Percentiles rank a stretch among this genome's conserved stretches.
These are phyloP conservation scores for Botrytis cinerea DNA, from an alignment of 2,329 filamentous ascomycete species.

Conservation along the genomic window DNA sequence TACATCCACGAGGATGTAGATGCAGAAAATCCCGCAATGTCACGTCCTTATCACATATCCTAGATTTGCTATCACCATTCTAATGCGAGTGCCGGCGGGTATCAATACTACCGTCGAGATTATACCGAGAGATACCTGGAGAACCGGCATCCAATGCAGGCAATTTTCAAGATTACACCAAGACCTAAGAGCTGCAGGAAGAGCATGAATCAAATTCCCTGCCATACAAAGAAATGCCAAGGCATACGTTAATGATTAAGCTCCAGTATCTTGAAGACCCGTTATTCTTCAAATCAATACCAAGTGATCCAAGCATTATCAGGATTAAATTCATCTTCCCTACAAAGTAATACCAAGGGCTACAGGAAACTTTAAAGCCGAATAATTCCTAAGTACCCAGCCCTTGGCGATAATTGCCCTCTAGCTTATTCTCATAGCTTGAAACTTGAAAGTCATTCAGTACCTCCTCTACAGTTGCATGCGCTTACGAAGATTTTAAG, in stretches of 20 bases:
- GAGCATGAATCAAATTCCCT: neutral
- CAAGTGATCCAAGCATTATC: neutral
- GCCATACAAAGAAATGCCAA: slow-evolving; percentile 7
- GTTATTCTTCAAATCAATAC: slow-evolving; percentile 4
- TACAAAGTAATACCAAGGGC: slow-evolving; percentile 15
- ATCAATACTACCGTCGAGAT: neutral
- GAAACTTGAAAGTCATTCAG: slow-evolving; percentile 2
- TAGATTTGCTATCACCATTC: slow-evolving; percentile 1
- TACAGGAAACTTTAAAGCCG: slow-evolving; percentile 7
- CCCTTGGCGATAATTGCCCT: slow-evolving; percentile 19
- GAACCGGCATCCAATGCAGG: slow-evolving; percentile 4
- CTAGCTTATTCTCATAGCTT: slow-evolving; percentile 1
- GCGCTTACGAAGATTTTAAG: neutral
- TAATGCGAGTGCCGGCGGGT: neutral
- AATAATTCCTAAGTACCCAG: slow-evolving; percentile 19
- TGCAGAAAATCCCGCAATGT: slow-evolving; percentile 21
- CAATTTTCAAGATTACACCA: slow-evolving; percentile 7
- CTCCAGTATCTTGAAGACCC: neutral
- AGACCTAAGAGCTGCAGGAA: slow-evolving; percentile 11
- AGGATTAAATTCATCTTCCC: neutral
- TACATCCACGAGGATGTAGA: slow-evolving; percentile 14
- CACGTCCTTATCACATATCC: slow-evolving; percentile 16
- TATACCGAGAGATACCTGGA: slow-evolving; percentile 5
- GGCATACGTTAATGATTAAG: neutral
- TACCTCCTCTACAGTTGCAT: neutral